phyloP scores from a whole-genome alignment of 441 rosid genomes.

The Sinapis alba region DNA sequence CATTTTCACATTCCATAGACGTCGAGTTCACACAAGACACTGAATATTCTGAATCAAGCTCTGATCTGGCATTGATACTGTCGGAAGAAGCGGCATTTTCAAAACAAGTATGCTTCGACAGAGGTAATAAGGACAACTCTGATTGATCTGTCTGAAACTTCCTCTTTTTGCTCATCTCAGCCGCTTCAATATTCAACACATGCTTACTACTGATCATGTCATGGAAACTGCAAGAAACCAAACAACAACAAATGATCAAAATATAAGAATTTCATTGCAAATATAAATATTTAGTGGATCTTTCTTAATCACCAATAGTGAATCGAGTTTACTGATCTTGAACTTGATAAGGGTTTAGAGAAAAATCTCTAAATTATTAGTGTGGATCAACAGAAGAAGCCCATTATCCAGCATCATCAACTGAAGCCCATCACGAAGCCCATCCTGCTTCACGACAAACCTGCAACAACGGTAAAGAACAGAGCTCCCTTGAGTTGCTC shows the following conservation, averaged over 20 bases:
- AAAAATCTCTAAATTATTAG: background rate
- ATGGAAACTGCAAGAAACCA: slow-evolving; percentile 43
- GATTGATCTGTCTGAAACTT: slow-evolving; percentile 61
- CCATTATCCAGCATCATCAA: too few species aligned
- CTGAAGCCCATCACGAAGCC: too few species aligned
- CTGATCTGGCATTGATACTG: slow-evolving; percentile 13
- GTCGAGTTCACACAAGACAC: slow-evolving; percentile 14
- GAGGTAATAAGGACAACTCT: slow-evolving; percentile 47
- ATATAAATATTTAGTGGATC: background rate
- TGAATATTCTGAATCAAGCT: slow-evolving; percentile 19
- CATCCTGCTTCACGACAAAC: too few species aligned
- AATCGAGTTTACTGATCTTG: slow-evolving; percentile 2
- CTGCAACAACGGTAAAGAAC: too few species aligned
- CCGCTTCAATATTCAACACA: slow-evolving; percentile 25
- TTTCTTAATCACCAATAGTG: background rate
- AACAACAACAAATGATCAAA: background rate
- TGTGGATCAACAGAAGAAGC: too few species aligned
- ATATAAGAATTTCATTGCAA: background rate
- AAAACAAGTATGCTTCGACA: slow-evolving; percentile 55
- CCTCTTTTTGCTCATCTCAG: slow-evolving; percentile 61
- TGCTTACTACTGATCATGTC: slow-evolving; percentile 21
- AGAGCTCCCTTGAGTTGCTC: too few species aligned
- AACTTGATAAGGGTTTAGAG: background rate
- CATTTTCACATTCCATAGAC: slow-evolving; percentile 30
- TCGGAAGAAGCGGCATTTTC: slow-evolving; percentile 9